phyloP scores from a whole-genome alignment of 2,329 filamentous ascomycete genomes.

The Simplicillium sp. region DNA sequence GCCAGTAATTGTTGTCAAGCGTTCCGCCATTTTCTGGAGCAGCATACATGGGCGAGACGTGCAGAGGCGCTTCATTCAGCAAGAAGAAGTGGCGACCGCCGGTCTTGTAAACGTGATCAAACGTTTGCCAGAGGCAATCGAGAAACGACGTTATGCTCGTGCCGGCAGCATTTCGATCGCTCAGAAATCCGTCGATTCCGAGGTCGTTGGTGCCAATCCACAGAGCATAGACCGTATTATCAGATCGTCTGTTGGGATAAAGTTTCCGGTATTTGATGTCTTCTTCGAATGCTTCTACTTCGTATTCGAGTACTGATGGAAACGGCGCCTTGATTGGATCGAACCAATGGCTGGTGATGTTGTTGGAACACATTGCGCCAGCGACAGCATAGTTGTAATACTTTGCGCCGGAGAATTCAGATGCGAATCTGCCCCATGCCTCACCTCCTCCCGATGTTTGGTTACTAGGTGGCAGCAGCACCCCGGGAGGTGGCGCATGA shows the following conservation, averaged over 20 bases:
- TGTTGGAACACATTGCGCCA: constrained; percentile 64
- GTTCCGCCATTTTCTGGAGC: constrained; percentile 30
- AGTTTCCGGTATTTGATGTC: constrained; percentile 34
- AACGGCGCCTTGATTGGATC: constrained; percentile 41
- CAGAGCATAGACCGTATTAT: constrained; percentile 62
- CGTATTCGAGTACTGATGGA: constrained; percentile 53
- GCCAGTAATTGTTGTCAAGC: constrained; percentile 34
- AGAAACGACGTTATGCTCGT: constrained; percentile 56
- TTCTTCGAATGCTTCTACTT: constrained; percentile 46
- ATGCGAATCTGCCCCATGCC: constrained; percentile 59
- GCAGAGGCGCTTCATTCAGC: constrained; percentile 58
- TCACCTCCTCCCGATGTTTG: constrained; percentile 55
- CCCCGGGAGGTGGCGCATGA: constrained; percentile 51
- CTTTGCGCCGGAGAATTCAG: constrained; percentile 44
- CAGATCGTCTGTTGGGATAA: constrained; percentile 32
- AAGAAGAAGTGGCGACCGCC: constrained; percentile 65
- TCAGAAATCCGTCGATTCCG: constrained; percentile 55
- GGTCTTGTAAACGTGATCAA: constrained; percentile 53
- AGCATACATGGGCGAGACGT: constrained; percentile 60
- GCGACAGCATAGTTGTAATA: constrained; percentile 62
- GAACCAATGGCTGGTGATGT: constrained; percentile 49
- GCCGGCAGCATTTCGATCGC: constrained; percentile 48
- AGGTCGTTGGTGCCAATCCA: constrained; percentile 82
- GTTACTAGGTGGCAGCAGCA: constrained; percentile 33
- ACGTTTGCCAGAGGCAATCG: constrained; percentile 55